Base-by-base conservation (phyloP, 1,139 yeast genomes). In the Yamadazyma dushanensis region DNA sequence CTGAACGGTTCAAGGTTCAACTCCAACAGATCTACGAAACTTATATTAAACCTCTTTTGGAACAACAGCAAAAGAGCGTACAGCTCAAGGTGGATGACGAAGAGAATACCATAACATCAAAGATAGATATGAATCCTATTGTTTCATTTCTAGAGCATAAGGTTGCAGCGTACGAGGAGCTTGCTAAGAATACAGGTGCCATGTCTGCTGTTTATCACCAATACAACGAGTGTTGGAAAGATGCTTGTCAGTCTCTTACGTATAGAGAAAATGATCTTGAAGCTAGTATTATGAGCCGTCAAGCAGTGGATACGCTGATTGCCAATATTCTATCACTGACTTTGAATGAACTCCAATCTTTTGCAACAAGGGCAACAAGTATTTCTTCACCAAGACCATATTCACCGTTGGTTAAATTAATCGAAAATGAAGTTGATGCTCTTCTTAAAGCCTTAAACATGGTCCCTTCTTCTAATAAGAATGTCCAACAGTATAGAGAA, bases 61-160 rank as follows among this genome's bases (percentile, higher is more conserved):
- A 41, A 21, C 38, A 44, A 17, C 29, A 29, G 19, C 8, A 23
- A 5, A 26, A 36, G 15, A 16, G 16, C 1, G 17, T 9, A 3
- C 13, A 30, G 3, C 21, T 36, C 8, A 34, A 26, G 6, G 54
- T 65, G 1, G 73, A 68, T 41, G 75, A 68, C 38, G 35, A 37
- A 3, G 51, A 54, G 17, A 70, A 70, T 43, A 63, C 70, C 3
- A 56, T 68, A 8, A 44, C 45, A 0, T 53, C 57, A 11, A 66
- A 63, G 43, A 42, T 66, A 11, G 66, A 68, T 42, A 37, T 66
- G 5, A 60, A 50, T n/a, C 73, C 73, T 2, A 55, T 69, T 1
- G 35, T 57, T 6, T 47, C 53, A 3, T 54, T 62, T 18, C 40
- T 70, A 16, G 53, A 56, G 21, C 58, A 53, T 29, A 63, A 60